Base-by-base conservation (phyloP, 352 stramenopile genomes). In the Pythium biforme region DNA sequence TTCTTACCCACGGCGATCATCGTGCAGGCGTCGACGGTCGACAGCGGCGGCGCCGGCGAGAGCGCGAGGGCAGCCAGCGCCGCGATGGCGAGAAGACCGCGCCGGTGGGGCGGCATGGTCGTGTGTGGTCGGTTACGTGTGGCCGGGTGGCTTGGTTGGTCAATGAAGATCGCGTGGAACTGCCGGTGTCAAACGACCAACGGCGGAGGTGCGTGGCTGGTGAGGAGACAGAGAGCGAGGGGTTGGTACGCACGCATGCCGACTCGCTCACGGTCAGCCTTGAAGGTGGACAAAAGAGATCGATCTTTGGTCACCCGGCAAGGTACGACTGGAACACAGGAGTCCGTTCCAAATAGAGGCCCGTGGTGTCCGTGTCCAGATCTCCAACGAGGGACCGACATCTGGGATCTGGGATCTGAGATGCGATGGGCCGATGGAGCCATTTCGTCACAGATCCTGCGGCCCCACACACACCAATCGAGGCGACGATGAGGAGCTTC, bases 1-100 rank as follows among this genome's bases (percentile, higher is more conserved):
- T 88, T 77, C 22, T 59, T 63, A 22, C 83, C 83, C 6, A 92
- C 72, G 19, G 72, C 74, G 29, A 96, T 93, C 49, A 91, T 85
- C 8, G 88, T 96, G 65, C 88, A 96, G 19, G 65, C 82, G 45
- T 87, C 56, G 17, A 43, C 37, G 9, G 31, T 10, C 5, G n/a
- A n/a, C n/a, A 34, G 31, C 31, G 31, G 31, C 5, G n/a, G 33
- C 4, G 19, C 31, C 6, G 29, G 29, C 4, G 34, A 50, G 4
- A 54, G 20, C 23, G 53, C 37, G 11, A 59, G 26, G 15, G 55
- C 14, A n/a, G 27, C 23, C 11, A 76, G 45, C 25, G 71, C 29
- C 15, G 47, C 52, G 29, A 70, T 12, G 5, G 39, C 55, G 29
- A 58, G 14, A 17, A 50, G 26, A 33, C 19, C 37, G 50, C 54